Evolutionary conservation across 2,329 filamentous ascomycete species (phyloP), one percentile per base, ranked within the genome.

Genomic region (Septoria linicola): DNA sequence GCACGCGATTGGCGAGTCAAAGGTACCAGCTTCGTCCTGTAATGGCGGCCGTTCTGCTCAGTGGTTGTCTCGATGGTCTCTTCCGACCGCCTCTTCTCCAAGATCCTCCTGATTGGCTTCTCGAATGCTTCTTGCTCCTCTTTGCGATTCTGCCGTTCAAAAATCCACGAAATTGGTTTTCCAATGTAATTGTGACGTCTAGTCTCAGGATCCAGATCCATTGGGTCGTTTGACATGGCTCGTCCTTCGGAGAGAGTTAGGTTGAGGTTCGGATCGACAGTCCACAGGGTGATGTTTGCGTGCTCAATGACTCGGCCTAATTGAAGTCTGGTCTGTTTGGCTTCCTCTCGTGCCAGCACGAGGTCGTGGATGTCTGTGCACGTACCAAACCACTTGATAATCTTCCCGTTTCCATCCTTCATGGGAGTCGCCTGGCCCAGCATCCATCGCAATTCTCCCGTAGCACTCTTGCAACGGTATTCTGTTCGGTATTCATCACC

Each of bases 301-400:
- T 90, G 85, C 30, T 84, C 80, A 49, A 91, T 83, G 20, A 91
- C 87, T 54, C 82, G 85, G 7, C 84, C 74, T 0, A 92, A 75
- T 63, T 89, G 85, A 61, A 85, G 80, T n/a, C 83, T 78, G 14
- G 80, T 85, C 51, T 82, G 77, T 54, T 81, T 82, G 13, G 84
- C 84, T 41, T 78, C 78, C 54, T 85, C 76, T 53, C 85, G 83
- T 11, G 84, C 80, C 62, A 87, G 77, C 2, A 90, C 84, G 36
- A 83, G 77, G 55, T 90, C 86, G 63, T 91, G 84, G 14, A 90
- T 86, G 57, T 92, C 87, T 10, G 87, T 90, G 62, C 84, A 89
- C 1, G 86, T 89, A 13, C 86, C 88, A 61, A 88, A 89, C 87
- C 87, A 91, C 64, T 87, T 89, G 52, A 88, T 76, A 41, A 91